A percentile compares a stretch with the other conserved stretches of the same genome.
Evolutionary conservation across 768 basidiomycete species (phyloP).

Genomic region (Auriculariales sp.): DNA sequence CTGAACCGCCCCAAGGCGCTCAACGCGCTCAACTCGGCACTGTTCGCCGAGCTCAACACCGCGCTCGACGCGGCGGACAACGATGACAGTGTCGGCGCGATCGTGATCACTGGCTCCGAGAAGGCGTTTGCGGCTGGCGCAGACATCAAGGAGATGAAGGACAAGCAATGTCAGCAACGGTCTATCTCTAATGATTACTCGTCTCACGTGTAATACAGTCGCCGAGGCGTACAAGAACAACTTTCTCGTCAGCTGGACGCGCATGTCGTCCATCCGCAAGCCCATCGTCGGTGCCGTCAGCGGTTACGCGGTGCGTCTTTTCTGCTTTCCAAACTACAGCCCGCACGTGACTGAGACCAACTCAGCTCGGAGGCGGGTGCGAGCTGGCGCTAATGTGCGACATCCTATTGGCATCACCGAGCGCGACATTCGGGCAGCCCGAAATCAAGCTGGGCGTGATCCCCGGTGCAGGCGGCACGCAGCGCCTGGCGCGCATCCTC

Average conservation of each 20-base stretch:
- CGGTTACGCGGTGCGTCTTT: constrained; percentile 26
- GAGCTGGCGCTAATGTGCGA: constrained; percentile 35
- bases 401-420: constrained; percentile 27
- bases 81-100: constrained; percentile 23
- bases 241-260: constrained; percentile 30
- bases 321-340: neutral
- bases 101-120: constrained; percentile 30
- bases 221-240: constrained; percentile 28
- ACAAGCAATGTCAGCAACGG: constrained; percentile 18
- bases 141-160: constrained; percentile 38
- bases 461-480: constrained; percentile 31
- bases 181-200: neutral
- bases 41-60: constrained; percentile 24
- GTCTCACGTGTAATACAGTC: constrained; percentile 14
- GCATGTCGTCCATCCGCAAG: constrained; percentile 27
- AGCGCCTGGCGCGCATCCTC: constrained; percentile 26
- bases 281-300: constrained; percentile 33
- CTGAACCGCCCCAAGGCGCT: constrained; percentile 20
- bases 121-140: constrained; percentile 34
- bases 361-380: constrained; percentile 33
- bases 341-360: neutral
- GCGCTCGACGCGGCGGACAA: constrained; percentile 20
- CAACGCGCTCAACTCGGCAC: constrained; percentile 24
- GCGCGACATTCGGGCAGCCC: constrained; percentile 31
- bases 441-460: constrained; percentile 35